Percentiles rank a stretch among this genome's conserved stretches.
These are phyloP conservation scores for Aspergillus tanneri DNA, from an alignment of 2,329 filamentous ascomycete genomes.

Conservation along the genomic window DNA sequence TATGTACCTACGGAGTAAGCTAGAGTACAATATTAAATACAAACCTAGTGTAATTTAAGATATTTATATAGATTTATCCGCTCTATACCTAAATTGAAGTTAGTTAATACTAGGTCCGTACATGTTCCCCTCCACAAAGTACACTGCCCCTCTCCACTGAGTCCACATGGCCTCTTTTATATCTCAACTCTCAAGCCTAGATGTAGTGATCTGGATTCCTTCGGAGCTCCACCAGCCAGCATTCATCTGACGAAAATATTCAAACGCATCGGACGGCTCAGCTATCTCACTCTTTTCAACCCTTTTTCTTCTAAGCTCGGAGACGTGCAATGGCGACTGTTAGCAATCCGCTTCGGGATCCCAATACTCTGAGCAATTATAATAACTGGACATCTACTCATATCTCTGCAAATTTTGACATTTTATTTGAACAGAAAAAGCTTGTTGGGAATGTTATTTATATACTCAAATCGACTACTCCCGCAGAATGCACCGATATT, in stretches of 20 bases:
- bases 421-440: slow-evolving; percentile 78
- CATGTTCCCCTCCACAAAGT: too few species aligned
- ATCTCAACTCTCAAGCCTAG: not conserved
- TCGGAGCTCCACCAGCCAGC: slow-evolving; percentile 2
- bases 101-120: too few species aligned
- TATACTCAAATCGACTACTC: slow-evolving; percentile 72
- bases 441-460: slow-evolving; percentile 76
- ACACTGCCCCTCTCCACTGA: too few species aligned
- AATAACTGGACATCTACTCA: slow-evolving; percentile 81
- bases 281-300: not conserved
- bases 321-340: slow-evolving; percentile 40
- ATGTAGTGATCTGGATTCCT: slow-evolving; percentile 8
- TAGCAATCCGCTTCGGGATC: slow-evolving; percentile 63
- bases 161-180: not conserved
- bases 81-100: too few species aligned
- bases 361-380: slow-evolving; percentile 90
- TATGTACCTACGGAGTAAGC: too few species aligned
- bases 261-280: slow-evolving; percentile 8
- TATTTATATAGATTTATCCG: too few species aligned
- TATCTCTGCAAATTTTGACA: slow-evolving; percentile 74
- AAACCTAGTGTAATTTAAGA: too few species aligned
- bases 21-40: too few species aligned
- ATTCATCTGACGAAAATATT: slow-evolving; percentile 3
- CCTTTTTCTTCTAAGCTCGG: too few species aligned
- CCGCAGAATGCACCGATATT: slow-evolving; percentile 71